Percentiles rank a stretch among this genome's conserved stretches.
Conservation (phyloP, 225 moss, liverwort and hornwort species). For the Pseudisothecium myosuroides region DNA sequence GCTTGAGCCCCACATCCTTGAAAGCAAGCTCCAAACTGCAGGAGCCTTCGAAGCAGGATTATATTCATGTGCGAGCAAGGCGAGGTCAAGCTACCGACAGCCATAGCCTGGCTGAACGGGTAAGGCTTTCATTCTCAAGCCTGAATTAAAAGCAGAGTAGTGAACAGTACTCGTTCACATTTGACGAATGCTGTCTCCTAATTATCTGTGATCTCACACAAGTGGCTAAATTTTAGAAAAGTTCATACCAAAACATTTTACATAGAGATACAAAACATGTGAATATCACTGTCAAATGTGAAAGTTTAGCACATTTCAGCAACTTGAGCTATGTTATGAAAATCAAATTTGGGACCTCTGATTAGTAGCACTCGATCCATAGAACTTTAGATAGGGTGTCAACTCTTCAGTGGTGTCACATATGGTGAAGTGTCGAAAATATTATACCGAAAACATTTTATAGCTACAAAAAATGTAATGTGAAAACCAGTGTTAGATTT, state of each 20-base stretch:
- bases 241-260: background rate
- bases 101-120: conserved; percentile 59
- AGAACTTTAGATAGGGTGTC: background rate
- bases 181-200: too few relatives aligned
- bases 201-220: background rate
- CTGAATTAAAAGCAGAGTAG: background rate
- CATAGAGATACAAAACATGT: background rate
- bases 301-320: background rate
- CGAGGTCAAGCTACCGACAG: conserved; percentile 58
- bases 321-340: background rate
- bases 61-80: conserved; percentile 45
- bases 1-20: conserved; percentile 16
- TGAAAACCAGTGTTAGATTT: too few relatives aligned
- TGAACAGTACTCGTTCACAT: background rate
- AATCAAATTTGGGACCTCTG: background rate
- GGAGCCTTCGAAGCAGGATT: conserved; percentile 35
- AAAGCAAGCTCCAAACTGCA: conserved; percentile 25
- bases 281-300: background rate
- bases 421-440: too few relatives aligned
- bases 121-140: background rate
- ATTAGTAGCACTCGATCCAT: background rate
- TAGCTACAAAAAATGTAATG: background rate
- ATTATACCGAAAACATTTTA: background rate
- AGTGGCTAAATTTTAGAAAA: background rate
- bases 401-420: background rate